Conservation (phyloP, 768 basidiomycete genomes). For the Boletus tomentosulus region DNA sequence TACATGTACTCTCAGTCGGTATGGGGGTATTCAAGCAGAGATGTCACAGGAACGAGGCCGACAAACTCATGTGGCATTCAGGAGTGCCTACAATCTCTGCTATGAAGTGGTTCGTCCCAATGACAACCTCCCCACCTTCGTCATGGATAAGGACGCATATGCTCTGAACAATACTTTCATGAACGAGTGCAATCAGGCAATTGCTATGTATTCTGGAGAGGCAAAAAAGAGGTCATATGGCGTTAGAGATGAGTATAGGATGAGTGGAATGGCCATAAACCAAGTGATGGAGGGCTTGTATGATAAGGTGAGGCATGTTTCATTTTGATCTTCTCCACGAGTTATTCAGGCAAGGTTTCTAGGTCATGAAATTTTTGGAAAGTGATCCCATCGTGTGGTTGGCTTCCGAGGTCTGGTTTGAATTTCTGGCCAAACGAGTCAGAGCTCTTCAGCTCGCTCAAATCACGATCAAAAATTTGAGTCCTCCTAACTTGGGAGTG, state of each 20-base stretch:
- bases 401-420: conserved; percentile 4
- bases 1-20: conserved; percentile 3
- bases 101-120: conserved; percentile 6
- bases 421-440: not conserved
- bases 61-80: conserved; percentile 9
- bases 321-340: no score
- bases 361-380: not conserved
- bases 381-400: conserved; percentile 6
- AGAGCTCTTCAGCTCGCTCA: conserved; percentile 1
- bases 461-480: not conserved
- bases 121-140: not conserved
- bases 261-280: conserved; percentile 3
- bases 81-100: conserved; percentile 14
- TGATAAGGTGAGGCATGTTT: not conserved
- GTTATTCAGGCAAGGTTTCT: no score
- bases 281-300: not conserved
- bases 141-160: conserved; percentile 4
- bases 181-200: not conserved
- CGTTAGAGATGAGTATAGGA: conserved; percentile 5
- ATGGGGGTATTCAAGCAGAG: not conserved
- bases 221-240: conserved; percentile 7
- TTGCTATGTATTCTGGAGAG: conserved; percentile 1
- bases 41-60: no score
- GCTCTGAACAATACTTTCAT: conserved; percentile 3
- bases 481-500: conserved; percentile 6